Conservation (phyloP, 164 flowering plant genomes). For the Pachysandra terminalis region DNA sequence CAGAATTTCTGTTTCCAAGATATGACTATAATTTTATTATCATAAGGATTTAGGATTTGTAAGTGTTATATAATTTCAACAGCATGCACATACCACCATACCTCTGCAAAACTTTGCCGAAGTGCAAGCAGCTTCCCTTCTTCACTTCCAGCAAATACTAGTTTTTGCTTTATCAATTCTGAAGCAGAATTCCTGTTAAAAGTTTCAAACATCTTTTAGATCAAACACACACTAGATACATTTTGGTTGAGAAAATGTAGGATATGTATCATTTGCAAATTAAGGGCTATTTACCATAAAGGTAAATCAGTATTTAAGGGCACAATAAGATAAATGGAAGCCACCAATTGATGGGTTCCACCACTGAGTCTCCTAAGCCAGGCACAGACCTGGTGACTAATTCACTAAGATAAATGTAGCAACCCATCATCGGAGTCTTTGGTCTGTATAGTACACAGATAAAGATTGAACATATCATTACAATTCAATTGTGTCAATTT, state of each 20-base stretch:
- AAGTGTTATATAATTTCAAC: background rate
- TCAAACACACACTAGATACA: background rate
- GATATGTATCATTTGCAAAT: background rate
- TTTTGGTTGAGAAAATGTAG: background rate
- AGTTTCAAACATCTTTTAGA: slow-evolving; percentile 2
- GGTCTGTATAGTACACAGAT: background rate
- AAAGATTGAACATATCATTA: background rate
- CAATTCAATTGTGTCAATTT: background rate
- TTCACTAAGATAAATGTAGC: background rate
- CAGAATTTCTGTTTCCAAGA: background rate
- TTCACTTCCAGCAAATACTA: slow-evolving; percentile 86
- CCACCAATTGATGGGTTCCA: background rate
- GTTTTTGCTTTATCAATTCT: slow-evolving; percentile 70
- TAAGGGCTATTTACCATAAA: background rate
- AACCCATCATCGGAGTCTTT: background rate
- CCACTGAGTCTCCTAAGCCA: background rate
- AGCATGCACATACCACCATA: slow-evolving; percentile 24
- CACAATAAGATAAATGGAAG: background rate
- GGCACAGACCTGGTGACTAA: background rate
- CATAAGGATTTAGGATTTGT: background rate
- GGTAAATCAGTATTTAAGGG: background rate
- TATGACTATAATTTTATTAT: no score
- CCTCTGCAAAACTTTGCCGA: slow-evolving; percentile 90
- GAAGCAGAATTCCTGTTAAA: slow-evolving; percentile 84
- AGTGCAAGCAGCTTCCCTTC: slow-evolving; percentile 94